These are phyloP conservation scores for Hypoxylon sp. DNA, from an alignment of 2,329 filamentous ascomycete genomes.

Conservation along the genomic window DNA sequence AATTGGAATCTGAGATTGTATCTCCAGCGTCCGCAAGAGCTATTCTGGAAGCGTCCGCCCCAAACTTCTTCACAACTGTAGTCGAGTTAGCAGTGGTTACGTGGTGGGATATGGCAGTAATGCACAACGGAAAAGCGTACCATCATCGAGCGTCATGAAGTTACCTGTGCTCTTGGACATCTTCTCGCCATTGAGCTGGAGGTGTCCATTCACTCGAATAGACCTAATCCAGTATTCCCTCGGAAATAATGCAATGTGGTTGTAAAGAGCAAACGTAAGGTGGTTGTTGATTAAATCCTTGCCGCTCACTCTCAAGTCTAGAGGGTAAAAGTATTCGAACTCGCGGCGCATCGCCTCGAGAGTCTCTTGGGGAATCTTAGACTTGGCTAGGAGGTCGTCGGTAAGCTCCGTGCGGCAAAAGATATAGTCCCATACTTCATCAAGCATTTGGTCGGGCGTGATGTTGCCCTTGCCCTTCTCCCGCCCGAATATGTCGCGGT, in stretches of 20 bases:
- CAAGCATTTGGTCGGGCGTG: constrained; percentile 86
- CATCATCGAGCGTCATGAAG: constrained; percentile 89
- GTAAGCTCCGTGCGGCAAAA: constrained; percentile 81
- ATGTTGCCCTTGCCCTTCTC: constrained; percentile 76
- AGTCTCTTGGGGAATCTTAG: constrained; percentile 78
- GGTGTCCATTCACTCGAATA: constrained; percentile 90
- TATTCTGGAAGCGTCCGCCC: constrained; percentile 91
- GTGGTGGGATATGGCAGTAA: no score
- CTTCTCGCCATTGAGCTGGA: constrained; percentile 96
- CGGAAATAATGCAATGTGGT: constrained; percentile 90
- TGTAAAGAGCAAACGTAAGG: constrained; percentile 94
- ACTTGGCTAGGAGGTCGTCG: constrained; percentile 72
- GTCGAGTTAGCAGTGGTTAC: constrained; percentile 44
- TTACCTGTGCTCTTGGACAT: constrained; percentile 99
- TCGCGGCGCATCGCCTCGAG: constrained; percentile 87
- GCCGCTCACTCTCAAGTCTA: constrained; percentile 88
- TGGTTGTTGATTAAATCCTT: constrained; percentile 96
- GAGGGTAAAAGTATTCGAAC: constrained; percentile 97
- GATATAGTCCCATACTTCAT: constrained; percentile 96
- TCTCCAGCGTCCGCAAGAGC: constrained; percentile 95
- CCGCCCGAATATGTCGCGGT: constrained; percentile 88
- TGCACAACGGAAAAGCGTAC: constrained; percentile 6
- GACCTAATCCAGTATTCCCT: constrained; percentile 89
- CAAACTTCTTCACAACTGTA: constrained; percentile 83
- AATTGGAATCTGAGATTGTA: constrained; percentile 94